Conservation (phyloP, 2,329 filamentous ascomycete species). For the Coniella lustricola region DNA sequence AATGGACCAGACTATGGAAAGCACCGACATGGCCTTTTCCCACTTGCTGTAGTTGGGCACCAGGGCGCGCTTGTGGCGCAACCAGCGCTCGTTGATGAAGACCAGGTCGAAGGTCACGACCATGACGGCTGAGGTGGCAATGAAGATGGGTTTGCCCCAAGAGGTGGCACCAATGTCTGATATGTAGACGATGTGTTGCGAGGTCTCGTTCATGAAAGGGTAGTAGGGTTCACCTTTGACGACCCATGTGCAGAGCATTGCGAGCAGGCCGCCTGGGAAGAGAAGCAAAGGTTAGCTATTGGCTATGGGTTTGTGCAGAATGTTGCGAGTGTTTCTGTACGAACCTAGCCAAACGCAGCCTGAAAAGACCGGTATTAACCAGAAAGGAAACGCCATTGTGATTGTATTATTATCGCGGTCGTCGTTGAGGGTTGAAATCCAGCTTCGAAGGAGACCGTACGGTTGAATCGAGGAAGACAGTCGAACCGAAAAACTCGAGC, state of each 20-base stretch:
- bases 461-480: no score
- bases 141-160: slow-evolving; percentile 65
- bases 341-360: slow-evolving; percentile 9
- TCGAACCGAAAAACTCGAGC: no score
- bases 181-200: slow-evolving; percentile 58
- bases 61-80: slow-evolving; percentile 69
- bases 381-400: slow-evolving; percentile 2
- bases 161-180: slow-evolving; percentile 50
- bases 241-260: slow-evolving; percentile 7
- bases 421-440: no score
- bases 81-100: slow-evolving; percentile 70
- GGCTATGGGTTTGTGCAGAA: not conserved
- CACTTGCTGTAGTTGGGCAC: slow-evolving; percentile 55
- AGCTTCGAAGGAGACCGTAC: no score
- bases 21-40: slow-evolving; percentile 51
- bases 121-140: slow-evolving; percentile 59
- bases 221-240: slow-evolving; percentile 33
- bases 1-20: slow-evolving; percentile 58
- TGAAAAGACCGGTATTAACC: slow-evolving; percentile 7
- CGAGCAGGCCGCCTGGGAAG: slow-evolving; percentile 6
- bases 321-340: not conserved
- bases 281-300: not conserved
- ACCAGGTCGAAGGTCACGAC: slow-evolving; percentile 70
- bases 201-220: slow-evolving; percentile 42
- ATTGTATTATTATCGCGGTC: not conserved